Evolutionary conservation across 208 protist genomes (phyloP), one percentile per base, ranked within the genome.

Genomic region (Trypanosoma mega): DNA sequence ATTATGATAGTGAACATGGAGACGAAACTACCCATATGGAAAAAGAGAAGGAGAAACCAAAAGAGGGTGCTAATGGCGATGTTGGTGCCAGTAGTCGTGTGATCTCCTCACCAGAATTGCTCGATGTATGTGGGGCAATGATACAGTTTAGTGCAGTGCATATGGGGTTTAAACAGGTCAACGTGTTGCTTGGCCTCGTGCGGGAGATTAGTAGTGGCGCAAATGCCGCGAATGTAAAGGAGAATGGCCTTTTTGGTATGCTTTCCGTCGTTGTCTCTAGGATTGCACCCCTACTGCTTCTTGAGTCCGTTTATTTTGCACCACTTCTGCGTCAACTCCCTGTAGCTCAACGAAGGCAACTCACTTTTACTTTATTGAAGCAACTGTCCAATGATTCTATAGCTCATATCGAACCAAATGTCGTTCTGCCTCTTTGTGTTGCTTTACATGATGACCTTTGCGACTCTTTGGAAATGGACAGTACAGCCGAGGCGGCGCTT

Each of bases 81-180:
- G 27, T 1, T 24, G 44, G 12, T 8, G 1, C 18, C 47, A 18
- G 23, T 43, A 24, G 2, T 30, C 18, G 9, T 8, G 12, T 21
- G 1, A 45, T 31, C 1, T 20, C 29, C 12, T 29, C 36, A n/a
- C 9, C 18, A 23, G 30, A 34, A 3, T 54, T 60, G 14, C 12
- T 60, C 9, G 20, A 37, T 37, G 11, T 24, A 20, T 60, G 54
- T 45, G 24, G 54, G 11, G 54, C 54, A 8, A 12, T 60, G 2
- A 20, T 60, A 2, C 54, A 43, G 14, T 60, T 54, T 33, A 50
- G 54, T n/a, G 54, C 54, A 6, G 2, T 60, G 8, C 54, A 60
- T 2, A 18, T 60, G 8, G 26, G 30, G 1, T 33, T 45, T 33
- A 60, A 34, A 45, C 54, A 60, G 9, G 30, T 60, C 8, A 60